phyloP scores from a whole-genome alignment of 2,329 filamentous ascomycete genomes.

The Alternaria sp. region DNA sequence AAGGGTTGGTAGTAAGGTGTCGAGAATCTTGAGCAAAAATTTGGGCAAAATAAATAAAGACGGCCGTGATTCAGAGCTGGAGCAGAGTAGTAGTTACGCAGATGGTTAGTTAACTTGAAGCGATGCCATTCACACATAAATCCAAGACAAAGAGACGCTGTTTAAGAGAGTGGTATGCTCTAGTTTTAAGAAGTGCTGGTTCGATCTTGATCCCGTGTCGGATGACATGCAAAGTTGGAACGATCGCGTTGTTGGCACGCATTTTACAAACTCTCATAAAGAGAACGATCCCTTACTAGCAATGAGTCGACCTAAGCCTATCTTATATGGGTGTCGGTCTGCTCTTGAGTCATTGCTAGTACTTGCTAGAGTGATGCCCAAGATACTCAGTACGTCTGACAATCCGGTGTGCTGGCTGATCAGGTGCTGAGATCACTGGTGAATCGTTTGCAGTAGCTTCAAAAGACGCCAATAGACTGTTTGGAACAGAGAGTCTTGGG shows the following conservation, averaged over 20 bases:
- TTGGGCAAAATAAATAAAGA: neutral
- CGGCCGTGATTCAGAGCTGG: neutral
- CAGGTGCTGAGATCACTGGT: no score
- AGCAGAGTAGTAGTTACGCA: neutral
- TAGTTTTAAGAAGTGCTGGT: neutral
- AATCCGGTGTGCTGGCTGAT: no score
- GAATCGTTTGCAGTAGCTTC: no score
- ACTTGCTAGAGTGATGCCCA: neutral
- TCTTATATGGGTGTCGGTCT: neutral
- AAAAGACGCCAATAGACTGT: neutral
- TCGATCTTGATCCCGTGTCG: no score
- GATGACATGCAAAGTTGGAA: neutral
- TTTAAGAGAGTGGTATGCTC: neutral
- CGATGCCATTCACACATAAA: neutral
- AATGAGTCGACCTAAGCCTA: neutral
- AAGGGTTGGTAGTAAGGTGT: neutral
- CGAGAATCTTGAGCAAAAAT: neutral
- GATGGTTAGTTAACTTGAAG: neutral
- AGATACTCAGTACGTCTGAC: no score
- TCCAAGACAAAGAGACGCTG: neutral
- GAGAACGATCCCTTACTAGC: neutral
- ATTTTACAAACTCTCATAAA: neutral
- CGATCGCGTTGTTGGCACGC: neutral
- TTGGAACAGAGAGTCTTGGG: neutral
- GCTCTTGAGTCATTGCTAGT: neutral